A percentile compares a stretch with the other conserved stretches of the same genome.
Conservation (phyloP, 768 basidiomycete genomes). For the Phlebiopsis flavidoalba region DNA sequence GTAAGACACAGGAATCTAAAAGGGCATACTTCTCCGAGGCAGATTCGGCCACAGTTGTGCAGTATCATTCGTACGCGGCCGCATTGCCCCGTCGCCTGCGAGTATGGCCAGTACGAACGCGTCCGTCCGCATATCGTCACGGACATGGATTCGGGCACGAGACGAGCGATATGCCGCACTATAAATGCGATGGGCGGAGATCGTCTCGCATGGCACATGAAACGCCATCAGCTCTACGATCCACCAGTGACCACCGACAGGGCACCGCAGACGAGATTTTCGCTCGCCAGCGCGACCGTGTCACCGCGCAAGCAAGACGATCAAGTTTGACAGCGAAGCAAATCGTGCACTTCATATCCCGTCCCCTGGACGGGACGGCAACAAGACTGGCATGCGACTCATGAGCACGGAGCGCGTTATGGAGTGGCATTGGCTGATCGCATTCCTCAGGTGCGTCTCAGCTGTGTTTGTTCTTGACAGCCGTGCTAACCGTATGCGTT, state of each 20-base stretch:
- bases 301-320: constrained; percentile 33
- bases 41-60: constrained; percentile 87
- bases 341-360: constrained; percentile 69
- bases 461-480: too few relatives aligned
- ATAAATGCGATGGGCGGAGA: constrained; percentile 26
- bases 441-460: constrained; percentile 12
- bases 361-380: constrained; percentile 20
- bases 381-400: constrained; percentile 20
- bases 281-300: constrained; percentile 22
- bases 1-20: constrained; percentile 97
- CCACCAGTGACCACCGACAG: constrained; percentile 59
- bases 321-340: constrained; percentile 79
- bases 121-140: constrained; percentile 16
- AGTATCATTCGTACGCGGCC: constrained; percentile 82
- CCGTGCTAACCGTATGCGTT: too few relatives aligned
- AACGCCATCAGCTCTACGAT: constrained; percentile 85
- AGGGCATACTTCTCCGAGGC: constrained; percentile 84
- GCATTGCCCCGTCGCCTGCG: constrained; percentile 37
- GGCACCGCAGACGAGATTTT: constrained; percentile 32
- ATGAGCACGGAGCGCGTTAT: constrained; percentile 21
- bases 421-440: constrained; percentile 11
- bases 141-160: constrained; percentile 20
- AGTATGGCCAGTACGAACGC: constrained; percentile 21
- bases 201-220: constrained; percentile 47
- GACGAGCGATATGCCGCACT: constrained; percentile 18